A percentile compares a stretch with the other conserved stretches of the same genome.
Evolutionary conservation across 2,329 filamentous ascomycete species (phyloP).

Genomic region (Diaporthe citriasiana): DNA sequence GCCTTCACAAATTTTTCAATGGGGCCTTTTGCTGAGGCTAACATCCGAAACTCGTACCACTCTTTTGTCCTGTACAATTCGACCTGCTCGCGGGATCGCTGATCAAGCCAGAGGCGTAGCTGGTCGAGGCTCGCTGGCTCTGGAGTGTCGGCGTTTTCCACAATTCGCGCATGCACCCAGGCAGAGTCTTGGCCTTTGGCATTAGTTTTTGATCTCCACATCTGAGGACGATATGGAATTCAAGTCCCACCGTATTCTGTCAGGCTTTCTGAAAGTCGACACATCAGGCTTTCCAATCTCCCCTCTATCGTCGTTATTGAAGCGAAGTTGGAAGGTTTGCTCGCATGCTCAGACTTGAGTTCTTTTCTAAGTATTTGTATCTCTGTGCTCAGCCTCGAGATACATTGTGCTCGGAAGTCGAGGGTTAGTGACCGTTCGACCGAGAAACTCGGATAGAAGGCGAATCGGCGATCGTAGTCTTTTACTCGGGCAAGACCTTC

Average conservation of each 20-base stretch:
- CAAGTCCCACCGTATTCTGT: conserved; percentile 12
- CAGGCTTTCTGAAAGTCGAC: background rate
- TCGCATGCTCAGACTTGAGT: background rate
- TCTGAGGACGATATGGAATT: fast-evolving
- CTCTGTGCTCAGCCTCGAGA: background rate
- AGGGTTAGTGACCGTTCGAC: conserved; percentile 3
- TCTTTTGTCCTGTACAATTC: background rate
- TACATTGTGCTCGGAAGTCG: background rate
- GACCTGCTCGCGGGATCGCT: background rate
- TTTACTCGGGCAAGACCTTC: conserved; percentile 16
- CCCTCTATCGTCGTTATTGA: background rate
- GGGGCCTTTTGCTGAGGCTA: background rate
- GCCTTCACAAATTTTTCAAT: conserved; percentile 22
- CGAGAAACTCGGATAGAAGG: conserved; percentile 15
- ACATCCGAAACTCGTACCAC: conserved; percentile 7
- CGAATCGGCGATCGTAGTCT: conserved; percentile 25
- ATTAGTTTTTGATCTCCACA: background rate
- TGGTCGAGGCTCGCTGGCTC: conserved; percentile 6
- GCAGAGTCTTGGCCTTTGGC: background rate
- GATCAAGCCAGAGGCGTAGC: conserved; percentile 1
- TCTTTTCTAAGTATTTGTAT: background rate
- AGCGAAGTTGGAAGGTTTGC: background rate
- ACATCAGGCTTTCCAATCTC: background rate
- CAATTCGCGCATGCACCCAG: background rate
- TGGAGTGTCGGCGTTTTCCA: background rate